These are phyloP conservation scores for Daphne laureola DNA, from an alignment of 441 rosid genomes.

Conservation along the genomic window DNA sequence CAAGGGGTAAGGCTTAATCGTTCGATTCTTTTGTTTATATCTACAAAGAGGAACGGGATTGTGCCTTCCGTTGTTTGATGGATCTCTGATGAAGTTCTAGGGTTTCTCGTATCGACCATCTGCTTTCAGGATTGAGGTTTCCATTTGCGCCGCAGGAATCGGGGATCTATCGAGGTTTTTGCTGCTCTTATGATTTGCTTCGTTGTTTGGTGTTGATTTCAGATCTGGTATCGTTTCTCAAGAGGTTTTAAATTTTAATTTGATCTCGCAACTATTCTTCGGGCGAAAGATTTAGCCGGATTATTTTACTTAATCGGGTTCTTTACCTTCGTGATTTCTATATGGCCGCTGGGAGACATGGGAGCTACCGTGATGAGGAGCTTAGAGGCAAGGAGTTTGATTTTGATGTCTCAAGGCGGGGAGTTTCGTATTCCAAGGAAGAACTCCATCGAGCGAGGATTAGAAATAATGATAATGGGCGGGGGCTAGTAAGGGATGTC, in stretches of 20 bases:
- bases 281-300: slow-evolving; percentile 6
- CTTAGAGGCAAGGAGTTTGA: slow-evolving; percentile 53
- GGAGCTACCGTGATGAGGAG: slow-evolving; percentile 62
- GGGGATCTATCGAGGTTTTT: slow-evolving; percentile 4
- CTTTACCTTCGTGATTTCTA: slow-evolving; percentile 10
- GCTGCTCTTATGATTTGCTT: slow-evolving; percentile 10
- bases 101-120: not conserved
- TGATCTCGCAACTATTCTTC: slow-evolving; percentile 1
- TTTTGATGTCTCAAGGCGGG: slow-evolving; percentile 41
- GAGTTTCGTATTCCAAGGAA: slow-evolving; percentile 39
- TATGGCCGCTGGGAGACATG: slow-evolving; percentile 91
- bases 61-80: not conserved
- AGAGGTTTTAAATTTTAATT: slow-evolving; percentile 14
- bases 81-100: slow-evolving; percentile 2
- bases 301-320: slow-evolving; percentile 17
- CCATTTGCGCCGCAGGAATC: not conserved
- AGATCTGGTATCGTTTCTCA: slow-evolving; percentile 8
- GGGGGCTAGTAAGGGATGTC: slow-evolving; percentile 25
- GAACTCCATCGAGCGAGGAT: slow-evolving; percentile 33
- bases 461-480: slow-evolving; percentile 30
- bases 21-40: not conserved
- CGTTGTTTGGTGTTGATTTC: slow-evolving; percentile 8
- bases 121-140: slow-evolving; percentile 20
- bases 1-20: slow-evolving; percentile 19
- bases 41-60: slow-evolving; percentile 4